phyloP scores from a whole-genome alignment of 2,329 filamentous ascomycete genomes.

The Catunica adiposa region DNA sequence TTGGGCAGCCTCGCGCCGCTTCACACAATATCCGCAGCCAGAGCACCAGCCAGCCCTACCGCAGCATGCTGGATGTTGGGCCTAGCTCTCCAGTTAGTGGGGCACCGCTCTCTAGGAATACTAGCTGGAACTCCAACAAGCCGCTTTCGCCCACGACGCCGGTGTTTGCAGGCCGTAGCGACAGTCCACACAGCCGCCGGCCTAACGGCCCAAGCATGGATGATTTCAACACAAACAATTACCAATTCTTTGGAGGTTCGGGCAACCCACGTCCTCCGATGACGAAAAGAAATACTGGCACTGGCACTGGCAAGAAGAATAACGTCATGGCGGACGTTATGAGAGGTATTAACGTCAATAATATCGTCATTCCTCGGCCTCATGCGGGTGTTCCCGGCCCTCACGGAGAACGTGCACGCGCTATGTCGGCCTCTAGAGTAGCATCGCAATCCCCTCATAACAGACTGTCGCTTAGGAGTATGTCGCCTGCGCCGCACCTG shows the following conservation, averaged over 20 bases:
- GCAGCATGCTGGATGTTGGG: slow-evolving; percentile 38
- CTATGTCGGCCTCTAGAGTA: slow-evolving; percentile 20
- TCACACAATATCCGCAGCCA: slow-evolving; percentile 13
- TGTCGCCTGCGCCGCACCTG: slow-evolving; percentile 25
- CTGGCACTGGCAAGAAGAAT: slow-evolving; percentile 24
- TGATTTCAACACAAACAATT: slow-evolving; percentile 32
- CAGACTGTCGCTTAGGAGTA: slow-evolving; percentile 25
- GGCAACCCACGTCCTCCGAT: slow-evolving; percentile 29
- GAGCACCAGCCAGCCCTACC: slow-evolving; percentile 27
- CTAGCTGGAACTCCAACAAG: slow-evolving; percentile 8
- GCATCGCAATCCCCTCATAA: slow-evolving; percentile 40
- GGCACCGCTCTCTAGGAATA: slow-evolving; percentile 10
- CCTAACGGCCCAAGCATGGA: slow-evolving; percentile 18
- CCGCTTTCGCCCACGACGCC: slow-evolving; percentile 8
- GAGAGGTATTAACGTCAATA: slow-evolving; percentile 33
- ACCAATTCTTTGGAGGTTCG: slow-evolving; percentile 43
- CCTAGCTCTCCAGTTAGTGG: slow-evolving; percentile 6
- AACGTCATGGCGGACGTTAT: slow-evolving; percentile 36
- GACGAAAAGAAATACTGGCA: slow-evolving; percentile 34
- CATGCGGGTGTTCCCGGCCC: slow-evolving; percentile 15
- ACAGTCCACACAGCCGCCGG: slow-evolving; percentile 20
- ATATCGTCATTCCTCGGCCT: slow-evolving; percentile 30
- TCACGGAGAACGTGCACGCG: slow-evolving; percentile 21
- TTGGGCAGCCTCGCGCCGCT: neutral
- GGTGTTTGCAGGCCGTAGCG: slow-evolving; percentile 6